A percentile compares a stretch with the other conserved stretches of the same genome.
Conservation (phyloP, 345 rosid species). For the Murraya paniculata region DNA sequence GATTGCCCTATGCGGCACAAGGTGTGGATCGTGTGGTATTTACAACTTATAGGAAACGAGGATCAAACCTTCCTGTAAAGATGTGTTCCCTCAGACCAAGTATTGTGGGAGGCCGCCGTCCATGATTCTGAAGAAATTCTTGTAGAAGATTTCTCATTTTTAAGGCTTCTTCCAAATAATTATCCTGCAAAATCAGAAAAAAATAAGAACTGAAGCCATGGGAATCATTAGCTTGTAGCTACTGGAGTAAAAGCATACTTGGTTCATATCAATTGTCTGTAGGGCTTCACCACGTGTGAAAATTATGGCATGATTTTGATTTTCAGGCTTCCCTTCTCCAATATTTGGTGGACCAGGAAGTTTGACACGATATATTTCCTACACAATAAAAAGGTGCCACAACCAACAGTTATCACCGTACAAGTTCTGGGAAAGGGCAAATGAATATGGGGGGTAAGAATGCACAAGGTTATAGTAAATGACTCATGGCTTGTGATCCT, state of each 20-base stretch:
- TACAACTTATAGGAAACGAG: not conserved
- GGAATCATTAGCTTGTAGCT: conserved; percentile 10
- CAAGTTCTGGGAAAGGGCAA: not conserved
- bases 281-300: conserved; percentile 98
- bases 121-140: conserved; percentile 73
- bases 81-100: conserved; percentile 93
- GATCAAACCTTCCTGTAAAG: conserved; percentile 86
- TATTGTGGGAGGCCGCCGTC: conserved; percentile 76
- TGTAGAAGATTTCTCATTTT: conserved; percentile 97
- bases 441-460: not conserved
- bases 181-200: conserved; percentile 54
- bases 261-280: conserved; percentile 97
- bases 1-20: conserved; percentile 3
- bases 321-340: conserved; percentile 99
- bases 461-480: not conserved
- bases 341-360: conserved; percentile 94
- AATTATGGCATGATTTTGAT: conserved; percentile 87
- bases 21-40: not conserved
- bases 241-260: conserved; percentile 41
- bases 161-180: conserved; percentile 88
- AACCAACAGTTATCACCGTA: not conserved
- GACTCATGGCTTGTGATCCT: not conserved
- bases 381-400: conserved; percentile 6
- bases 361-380: conserved; percentile 90
- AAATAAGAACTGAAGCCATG: conserved; percentile 18